These are phyloP conservation scores for Cercospora sojina DNA, from an alignment of 2,329 filamentous ascomycete genomes.

Conservation along the genomic window DNA sequence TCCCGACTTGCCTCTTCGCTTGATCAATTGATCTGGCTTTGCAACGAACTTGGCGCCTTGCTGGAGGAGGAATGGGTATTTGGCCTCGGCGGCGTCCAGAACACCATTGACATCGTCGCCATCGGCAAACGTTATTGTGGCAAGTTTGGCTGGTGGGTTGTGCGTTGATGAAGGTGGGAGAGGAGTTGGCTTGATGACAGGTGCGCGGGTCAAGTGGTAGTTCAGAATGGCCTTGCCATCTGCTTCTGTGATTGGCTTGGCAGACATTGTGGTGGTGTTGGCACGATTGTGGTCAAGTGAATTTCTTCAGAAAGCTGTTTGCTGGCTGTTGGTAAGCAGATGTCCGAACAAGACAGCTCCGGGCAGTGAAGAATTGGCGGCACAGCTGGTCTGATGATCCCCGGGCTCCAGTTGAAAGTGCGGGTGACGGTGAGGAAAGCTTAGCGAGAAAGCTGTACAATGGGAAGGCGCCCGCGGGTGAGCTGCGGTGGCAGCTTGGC, in stretches of 20 bases:
- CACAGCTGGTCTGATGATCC: background rate
- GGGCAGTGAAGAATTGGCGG: background rate
- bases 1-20: constrained; percentile 98
- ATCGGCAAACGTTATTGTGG: constrained; percentile 88
- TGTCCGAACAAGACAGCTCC: constrained; percentile 9
- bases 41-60: constrained; percentile 89
- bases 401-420: constrained; percentile 4
- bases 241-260: constrained; percentile 97
- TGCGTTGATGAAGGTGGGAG: constrained; percentile 80
- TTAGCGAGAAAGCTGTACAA: constrained; percentile 13
- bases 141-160: constrained; percentile 88
- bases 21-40: constrained; percentile 99
- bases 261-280: constrained; percentile 65
- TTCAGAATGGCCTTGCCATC: constrained; percentile 99
- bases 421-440: constrained; percentile 17
- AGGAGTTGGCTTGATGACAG: constrained; percentile 96
- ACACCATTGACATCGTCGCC: constrained; percentile 78
- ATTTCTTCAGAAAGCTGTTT: constrained; percentile 8
- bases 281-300: background rate
- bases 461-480: constrained; percentile 5
- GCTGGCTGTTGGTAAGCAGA: constrained; percentile 27
- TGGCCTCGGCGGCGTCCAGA: constrained; percentile 92
- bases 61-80: constrained; percentile 91
- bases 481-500: constrained; percentile 5
- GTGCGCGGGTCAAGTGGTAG: constrained; percentile 98